Evolutionary conservation across 176 grass and related monocot genomes (phyloP).

Genomic region (Luzula sylvatica): DNA sequence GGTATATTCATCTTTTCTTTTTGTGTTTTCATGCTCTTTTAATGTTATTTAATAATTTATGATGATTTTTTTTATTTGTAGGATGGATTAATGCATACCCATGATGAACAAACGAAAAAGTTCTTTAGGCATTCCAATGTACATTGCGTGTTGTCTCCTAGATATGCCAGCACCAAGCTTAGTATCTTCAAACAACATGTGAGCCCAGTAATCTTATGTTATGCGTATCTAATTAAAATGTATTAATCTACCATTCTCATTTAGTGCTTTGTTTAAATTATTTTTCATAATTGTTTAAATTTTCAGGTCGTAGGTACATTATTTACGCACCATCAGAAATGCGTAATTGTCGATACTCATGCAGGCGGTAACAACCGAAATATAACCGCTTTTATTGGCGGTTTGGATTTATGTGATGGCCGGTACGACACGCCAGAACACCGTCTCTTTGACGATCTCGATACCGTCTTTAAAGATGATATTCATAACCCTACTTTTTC

Average conservation of each 20-base stretch:
- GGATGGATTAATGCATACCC: conserved; percentile 95
- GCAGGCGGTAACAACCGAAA: conserved; percentile 77
- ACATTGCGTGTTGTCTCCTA: conserved; percentile 73
- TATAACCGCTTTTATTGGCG: conserved; percentile 90
- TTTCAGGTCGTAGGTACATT: conserved; percentile 83
- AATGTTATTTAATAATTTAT: background rate
- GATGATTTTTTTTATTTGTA: conserved; percentile 32
- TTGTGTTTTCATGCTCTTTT: background rate
- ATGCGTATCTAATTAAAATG: background rate
- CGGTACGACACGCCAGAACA: conserved; percentile 94
- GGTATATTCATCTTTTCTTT: conserved; percentile 34
- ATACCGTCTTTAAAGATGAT: conserved; percentile 58
- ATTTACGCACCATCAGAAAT: conserved; percentile 96
- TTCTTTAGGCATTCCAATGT: conserved; percentile 89
- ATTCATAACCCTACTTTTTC: conserved; percentile 89
- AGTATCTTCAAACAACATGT: conserved; percentile 99
- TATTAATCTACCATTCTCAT: background rate
- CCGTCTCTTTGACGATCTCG: conserved; percentile 68
- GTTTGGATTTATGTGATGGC: conserved; percentile 86
- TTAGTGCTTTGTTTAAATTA: background rate
- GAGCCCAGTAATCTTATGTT: background rate
- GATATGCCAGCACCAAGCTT: conserved; percentile 91
- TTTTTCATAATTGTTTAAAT: background rate
- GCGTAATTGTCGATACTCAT: conserved; percentile 88
- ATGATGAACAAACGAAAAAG: conserved; percentile 88